A percentile compares a stretch with the other conserved stretches of the same genome.
Conservation (phyloP, 2,329 filamentous ascomycete species). For the Diplodia scrobiculata region DNA sequence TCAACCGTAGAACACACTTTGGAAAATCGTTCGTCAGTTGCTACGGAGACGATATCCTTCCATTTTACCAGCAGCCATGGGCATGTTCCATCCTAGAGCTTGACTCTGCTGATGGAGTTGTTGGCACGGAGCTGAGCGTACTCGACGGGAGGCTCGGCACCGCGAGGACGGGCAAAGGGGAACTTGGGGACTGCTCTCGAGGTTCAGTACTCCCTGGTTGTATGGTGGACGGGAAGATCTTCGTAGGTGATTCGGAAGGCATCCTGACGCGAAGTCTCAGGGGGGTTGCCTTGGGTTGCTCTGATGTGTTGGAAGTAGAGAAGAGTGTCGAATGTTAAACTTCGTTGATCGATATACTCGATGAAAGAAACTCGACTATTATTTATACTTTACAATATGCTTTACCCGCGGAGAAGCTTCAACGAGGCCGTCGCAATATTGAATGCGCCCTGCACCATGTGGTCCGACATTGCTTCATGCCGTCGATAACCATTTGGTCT, state of each 20-base stretch:
- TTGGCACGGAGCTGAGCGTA: conserved; percentile 50
- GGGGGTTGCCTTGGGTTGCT: background rate
- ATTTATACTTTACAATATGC: background rate
- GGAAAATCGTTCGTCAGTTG: conserved; percentile 52
- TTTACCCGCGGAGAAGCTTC: conserved; percentile 33
- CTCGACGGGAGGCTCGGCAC: conserved; percentile 49
- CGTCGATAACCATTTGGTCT: background rate
- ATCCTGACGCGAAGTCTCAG: background rate
- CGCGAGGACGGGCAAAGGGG: conserved; percentile 47
- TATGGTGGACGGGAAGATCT: background rate
- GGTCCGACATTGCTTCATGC: background rate
- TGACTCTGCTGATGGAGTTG: conserved; percentile 51
- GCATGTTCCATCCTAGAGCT: conserved; percentile 52
- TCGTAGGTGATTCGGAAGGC: background rate
- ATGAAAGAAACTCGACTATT: background rate
- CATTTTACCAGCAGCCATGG: conserved; percentile 56
- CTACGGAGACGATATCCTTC: conserved; percentile 51
- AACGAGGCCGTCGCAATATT: too few relatives aligned
- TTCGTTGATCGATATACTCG: background rate
- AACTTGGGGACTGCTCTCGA: conserved; percentile 35
- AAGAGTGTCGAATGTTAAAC: background rate
- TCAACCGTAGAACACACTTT: conserved; percentile 35
- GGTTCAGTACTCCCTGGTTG: conserved; percentile 3
- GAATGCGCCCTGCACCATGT: background rate
- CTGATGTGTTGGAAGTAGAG: background rate